Base-by-base conservation (phyloP, 192 early-diverging fungal species). In the Rhizophagus clarus region DNA sequence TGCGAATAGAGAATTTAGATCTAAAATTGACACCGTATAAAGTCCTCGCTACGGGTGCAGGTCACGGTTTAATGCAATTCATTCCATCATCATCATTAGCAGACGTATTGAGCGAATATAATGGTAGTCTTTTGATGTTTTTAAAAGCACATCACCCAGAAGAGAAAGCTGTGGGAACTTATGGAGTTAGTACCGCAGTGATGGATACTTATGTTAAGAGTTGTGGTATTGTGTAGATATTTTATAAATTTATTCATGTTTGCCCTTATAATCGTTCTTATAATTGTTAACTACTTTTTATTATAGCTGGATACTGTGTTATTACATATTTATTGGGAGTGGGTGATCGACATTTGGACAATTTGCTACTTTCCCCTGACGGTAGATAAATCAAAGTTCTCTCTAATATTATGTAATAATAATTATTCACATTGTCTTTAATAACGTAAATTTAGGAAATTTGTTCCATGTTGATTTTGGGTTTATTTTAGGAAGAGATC, bases 391-490 rank as follows among this genome's bases (percentile, higher is more conserved):
- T 24, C 32, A n/a, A 6, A 77, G 28, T 49, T 47, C 83, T n/a
- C 70, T 22, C 7, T 17, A 29, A 69, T 67, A 34, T 74, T 61
- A 61, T 45, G 17, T 75, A 61, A 32, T 10, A 31, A 45, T 70
- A 28, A 64, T 42, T 11, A n/a, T 71, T 78, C 28, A 74, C 24
- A 15, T n/a, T 8, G 22, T 24, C 26, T 76, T 75, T 68, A 29
- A 75, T 73, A n/a, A 56, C 71, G 3, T 70, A 31, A 79, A 63
- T 32, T 26, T 80, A 92, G 94, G 95, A 26, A 87, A 93, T 74
- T 83, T 99, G 61, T 98, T 99, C 85, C 98, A 99, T 83, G 94
- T 99, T 28, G 98, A 99, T 84, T 99, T 98, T 89, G 96, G 97
- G 20, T 99, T 96, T 83, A 99, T 99, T 51, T 90, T 99, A 9